Evolutionary conservation across 2,329 filamentous ascomycete species (phyloP).

Genomic region (Coniochaeta hoffmannii): DNA sequence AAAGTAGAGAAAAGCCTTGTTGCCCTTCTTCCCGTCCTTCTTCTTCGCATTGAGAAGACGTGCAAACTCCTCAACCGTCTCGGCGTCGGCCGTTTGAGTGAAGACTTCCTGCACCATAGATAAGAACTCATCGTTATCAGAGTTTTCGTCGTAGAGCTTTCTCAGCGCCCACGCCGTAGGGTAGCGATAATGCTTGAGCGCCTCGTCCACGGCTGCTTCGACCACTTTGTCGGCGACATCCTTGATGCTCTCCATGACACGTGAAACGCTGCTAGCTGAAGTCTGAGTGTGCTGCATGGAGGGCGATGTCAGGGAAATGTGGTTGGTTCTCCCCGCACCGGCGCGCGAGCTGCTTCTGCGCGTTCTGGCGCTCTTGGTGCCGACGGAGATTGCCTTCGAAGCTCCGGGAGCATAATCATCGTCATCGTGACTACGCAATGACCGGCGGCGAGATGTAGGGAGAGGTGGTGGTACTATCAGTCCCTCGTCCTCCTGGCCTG

Average conservation of each 20-base stretch:
- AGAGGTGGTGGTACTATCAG: conserved; percentile 2
- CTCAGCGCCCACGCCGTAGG: conserved; percentile 56
- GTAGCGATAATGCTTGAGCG: conserved; percentile 47
- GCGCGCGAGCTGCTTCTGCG: conserved; percentile 3
- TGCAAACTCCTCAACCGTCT: conserved; percentile 43
- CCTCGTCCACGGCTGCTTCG: conserved; percentile 50
- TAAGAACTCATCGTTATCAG: conserved; percentile 42
- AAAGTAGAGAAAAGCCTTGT: conserved; percentile 47
- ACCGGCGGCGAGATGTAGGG: conserved; percentile 6
- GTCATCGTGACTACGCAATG: conserved; percentile 27
- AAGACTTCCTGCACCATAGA: conserved; percentile 51
- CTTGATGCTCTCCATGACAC: conserved; percentile 23
- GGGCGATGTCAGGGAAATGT: conserved; percentile 10
- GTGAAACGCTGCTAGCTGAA: conserved; percentile 8
- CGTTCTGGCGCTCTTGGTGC: background rate
- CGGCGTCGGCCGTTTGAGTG: conserved; percentile 45
- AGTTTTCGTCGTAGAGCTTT: conserved; percentile 52
- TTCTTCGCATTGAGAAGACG: conserved; percentile 46
- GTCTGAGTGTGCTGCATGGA: conserved; percentile 13
- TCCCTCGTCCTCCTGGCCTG: conserved; percentile 14
- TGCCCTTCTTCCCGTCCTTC: conserved; percentile 45
- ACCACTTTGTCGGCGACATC: conserved; percentile 45
- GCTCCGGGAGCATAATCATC: conserved; percentile 27
- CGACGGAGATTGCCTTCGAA: conserved; percentile 17
- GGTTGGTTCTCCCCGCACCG: conserved; percentile 5